Evolutionary conservation across 2,329 filamentous ascomycete genomes (phyloP), one percentile per base, ranked within the genome.

Genomic region (Penicillium sp.): DNA sequence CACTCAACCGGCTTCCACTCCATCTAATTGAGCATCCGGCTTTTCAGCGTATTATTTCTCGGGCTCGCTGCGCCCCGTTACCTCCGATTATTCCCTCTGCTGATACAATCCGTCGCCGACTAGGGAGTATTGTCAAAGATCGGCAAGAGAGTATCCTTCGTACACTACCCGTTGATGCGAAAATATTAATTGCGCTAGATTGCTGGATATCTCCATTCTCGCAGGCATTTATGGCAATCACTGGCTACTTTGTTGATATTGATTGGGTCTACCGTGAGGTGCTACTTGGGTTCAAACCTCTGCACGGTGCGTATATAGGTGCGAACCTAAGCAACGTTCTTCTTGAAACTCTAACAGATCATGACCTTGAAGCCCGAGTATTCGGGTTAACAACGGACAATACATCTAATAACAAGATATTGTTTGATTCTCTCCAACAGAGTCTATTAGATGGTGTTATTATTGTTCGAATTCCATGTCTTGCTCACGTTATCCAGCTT

Each of bases 401-500:
- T 30, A 44, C 50, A 20, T 56, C 50, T 5, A 56, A 56, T 44
- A 53, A 56, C n/a, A 20, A 10, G 18, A 53, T 47, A 16, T 20
- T 56, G 8, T n/a, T 53, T 18, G 8, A 2, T 22, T 44, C 24
- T 20, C 16, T 52, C 11, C 7, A 52, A 11, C 31, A n/a, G n/a
- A 48, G 10, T 18, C 50, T 22, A 2, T 22, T 52, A 20, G 16
- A 22, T 28, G 11, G 13, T 30, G 46, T 9, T 16, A 11, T 18
- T 14, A 38, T 55, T 44, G 31, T 50, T 13, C 18, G 39, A 16
- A 46, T 50, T 14, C 46, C 27, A 35, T 55, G 33, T 31, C 28
- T 53, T 35, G 46, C 43, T 13, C 20, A 55, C 53, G 13, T 54
- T 30, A 54, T 51, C n/a, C 20, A 55, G 18, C 43, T 55, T 5